Evolutionary conservation across 202 grass and related monocot species (phyloP).

Genomic region (Digitaria exilis): DNA sequence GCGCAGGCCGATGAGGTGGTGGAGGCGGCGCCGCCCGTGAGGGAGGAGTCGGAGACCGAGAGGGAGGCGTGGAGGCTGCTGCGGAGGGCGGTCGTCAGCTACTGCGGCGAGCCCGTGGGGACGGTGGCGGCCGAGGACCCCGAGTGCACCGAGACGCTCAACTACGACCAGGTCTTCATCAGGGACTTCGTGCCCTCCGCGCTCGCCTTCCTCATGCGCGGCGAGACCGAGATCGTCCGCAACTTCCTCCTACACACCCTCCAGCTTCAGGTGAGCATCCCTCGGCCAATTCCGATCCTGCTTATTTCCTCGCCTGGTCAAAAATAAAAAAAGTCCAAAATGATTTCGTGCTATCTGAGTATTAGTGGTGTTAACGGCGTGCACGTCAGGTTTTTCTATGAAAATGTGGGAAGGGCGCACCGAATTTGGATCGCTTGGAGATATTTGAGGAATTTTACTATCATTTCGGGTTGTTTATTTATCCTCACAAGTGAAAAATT

Average conservation of each 20-base stretch:
- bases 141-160: slow-evolving; percentile 67
- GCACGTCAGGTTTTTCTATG: not conserved
- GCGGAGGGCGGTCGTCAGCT: slow-evolving; percentile 75
- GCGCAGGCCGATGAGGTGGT: not conserved
- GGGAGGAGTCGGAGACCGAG: slow-evolving; percentile 64
- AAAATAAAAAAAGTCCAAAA: not conserved
- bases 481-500: not conserved
- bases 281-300: slow-evolving; percentile 21
- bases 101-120: slow-evolving; percentile 81
- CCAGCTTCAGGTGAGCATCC: slow-evolving; percentile 82
- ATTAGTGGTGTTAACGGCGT: slow-evolving; percentile 22
- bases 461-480: not conserved
- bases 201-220: slow-evolving; percentile 94
- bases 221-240: slow-evolving; percentile 91
- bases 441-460: slow-evolving; percentile 16
- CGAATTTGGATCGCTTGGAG: not conserved
- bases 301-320: not conserved
- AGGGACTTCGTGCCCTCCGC: slow-evolving; percentile 96
- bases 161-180: slow-evolving; percentile 99
- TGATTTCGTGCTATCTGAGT: not conserved
- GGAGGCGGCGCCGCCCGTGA: slow-evolving; percentile 12
- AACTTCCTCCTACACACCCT: slow-evolving; percentile 98
- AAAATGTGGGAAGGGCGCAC: not conserved
- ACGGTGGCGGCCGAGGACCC: slow-evolving; percentile 85
- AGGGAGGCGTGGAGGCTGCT: slow-evolving; percentile 90